Conservation (phyloP, 352 stramenopile genomes). For the Pythium angustatum region DNA sequence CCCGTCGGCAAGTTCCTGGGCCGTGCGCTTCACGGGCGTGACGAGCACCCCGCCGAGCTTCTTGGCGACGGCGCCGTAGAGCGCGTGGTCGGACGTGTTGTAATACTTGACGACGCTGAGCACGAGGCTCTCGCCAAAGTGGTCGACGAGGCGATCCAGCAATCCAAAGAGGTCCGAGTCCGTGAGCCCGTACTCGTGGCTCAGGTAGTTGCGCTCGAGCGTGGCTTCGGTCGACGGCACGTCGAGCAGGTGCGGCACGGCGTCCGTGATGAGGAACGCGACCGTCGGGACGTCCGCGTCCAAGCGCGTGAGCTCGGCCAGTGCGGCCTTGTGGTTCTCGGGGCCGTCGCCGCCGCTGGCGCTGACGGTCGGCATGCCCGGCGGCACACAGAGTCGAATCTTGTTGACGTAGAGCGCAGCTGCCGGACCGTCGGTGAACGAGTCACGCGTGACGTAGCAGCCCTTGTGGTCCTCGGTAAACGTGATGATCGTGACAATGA, state of each 20-base stretch:
- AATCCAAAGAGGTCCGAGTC: constrained; percentile 62
- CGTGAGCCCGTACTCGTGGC: constrained; percentile 41
- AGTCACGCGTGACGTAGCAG: constrained; percentile 65
- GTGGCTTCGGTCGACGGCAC: constrained; percentile 36
- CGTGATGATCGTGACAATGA: constrained; percentile 75
- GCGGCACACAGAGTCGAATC: constrained; percentile 48
- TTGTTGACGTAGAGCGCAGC: constrained; percentile 43
- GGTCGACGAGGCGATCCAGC: constrained; percentile 41
- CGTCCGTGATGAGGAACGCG: constrained; percentile 71
- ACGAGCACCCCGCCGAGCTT: constrained; percentile 63
- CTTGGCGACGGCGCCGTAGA: constrained; percentile 61
- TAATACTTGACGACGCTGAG: constrained; percentile 75
- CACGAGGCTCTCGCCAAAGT: constrained; percentile 58
- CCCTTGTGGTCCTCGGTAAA: constrained; percentile 55
- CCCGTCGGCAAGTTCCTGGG: constrained; percentile 38
- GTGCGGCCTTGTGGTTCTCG: constrained; percentile 70
- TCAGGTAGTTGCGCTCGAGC: constrained; percentile 49
- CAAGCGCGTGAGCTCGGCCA: constrained; percentile 51
- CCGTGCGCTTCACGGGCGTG: constrained; percentile 40
- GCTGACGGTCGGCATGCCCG: constrained; percentile 31
- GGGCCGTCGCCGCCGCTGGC: constrained; percentile 60
- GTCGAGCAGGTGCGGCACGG: constrained; percentile 49
- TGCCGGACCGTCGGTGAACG: constrained; percentile 53
- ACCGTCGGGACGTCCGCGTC: constrained; percentile 57
- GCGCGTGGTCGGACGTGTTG: constrained; percentile 42